Percentiles rank a stretch among this genome's conserved stretches.
phyloP scores from a whole-genome alignment of 371 early-diverging fungal genomes.

The Mucor irregularis region DNA sequence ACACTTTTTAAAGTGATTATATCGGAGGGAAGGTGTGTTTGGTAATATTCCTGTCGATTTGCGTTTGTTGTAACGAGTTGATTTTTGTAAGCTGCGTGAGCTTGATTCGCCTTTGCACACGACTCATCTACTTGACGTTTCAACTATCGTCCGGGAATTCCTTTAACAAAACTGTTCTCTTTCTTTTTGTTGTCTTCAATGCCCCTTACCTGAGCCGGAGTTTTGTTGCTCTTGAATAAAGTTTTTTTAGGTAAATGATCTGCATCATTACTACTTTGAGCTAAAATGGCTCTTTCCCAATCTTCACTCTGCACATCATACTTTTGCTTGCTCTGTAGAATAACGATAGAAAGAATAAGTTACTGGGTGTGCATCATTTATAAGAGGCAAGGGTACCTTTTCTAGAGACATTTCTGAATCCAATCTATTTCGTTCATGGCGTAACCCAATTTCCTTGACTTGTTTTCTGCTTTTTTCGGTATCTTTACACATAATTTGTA shows the following conservation, averaged over 20 bases:
- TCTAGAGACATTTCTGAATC: constrained; percentile 72
- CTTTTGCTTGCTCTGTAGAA: constrained; percentile 56
- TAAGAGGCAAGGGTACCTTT: constrained; percentile 48
- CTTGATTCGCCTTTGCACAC: constrained; percentile 57
- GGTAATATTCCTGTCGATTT: constrained; percentile 60
- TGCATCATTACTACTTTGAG: constrained; percentile 53
- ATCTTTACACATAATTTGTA: constrained; percentile 69
- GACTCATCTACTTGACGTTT: constrained; percentile 72
- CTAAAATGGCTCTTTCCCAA: constrained; percentile 72
- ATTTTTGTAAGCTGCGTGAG: constrained; percentile 67
- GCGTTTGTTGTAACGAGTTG: constrained; percentile 65
- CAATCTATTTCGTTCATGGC: constrained; percentile 61
- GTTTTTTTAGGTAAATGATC: constrained; percentile 44
- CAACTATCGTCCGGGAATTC: no score
- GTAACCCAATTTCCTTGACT: constrained; percentile 71
- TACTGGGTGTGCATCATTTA: neutral
- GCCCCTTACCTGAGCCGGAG: constrained; percentile 55
- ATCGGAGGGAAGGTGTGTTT: constrained; percentile 57
- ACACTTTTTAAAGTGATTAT: constrained; percentile 59
- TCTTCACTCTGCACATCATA: constrained; percentile 73
- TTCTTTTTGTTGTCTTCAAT: constrained; percentile 35
- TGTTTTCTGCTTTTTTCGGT: constrained; percentile 78
- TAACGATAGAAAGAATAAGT: neutral
- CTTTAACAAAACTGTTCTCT: no score
- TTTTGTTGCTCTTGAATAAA: constrained; percentile 53